Base-by-base conservation (phyloP, 352 stramenopile genomes). In the Phytophthora capsici region DNA sequence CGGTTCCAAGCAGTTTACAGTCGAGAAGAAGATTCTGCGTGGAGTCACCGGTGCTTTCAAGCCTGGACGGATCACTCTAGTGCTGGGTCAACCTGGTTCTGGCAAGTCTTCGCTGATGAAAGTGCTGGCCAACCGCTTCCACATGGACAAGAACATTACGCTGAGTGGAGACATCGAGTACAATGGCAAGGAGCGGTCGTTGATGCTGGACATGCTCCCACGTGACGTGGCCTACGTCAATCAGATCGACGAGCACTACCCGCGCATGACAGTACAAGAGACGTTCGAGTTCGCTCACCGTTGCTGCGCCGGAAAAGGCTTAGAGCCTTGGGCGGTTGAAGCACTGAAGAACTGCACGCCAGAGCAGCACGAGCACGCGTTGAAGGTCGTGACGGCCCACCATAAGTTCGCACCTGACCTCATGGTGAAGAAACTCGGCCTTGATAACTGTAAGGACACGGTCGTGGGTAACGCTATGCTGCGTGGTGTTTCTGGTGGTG, bases 401-500 rank as follows among this genome's bases (percentile, higher is more conserved):
- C 64, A 82, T 49, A 66, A 70, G 16, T 70, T 66, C 28, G 41
- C 55, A 7, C 23, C 62, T 0, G 62, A 70, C n/a, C 6, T 66
- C 17, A 84, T 86, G 1, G 64, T 75, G 2, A 65, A 82, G 17
- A 64, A 83, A 20, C 71, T 88, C 22, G 86, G 86, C 2, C 63
- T 94, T 12, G 32, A 22, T 9, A 66, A 75, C 20, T 88, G 80
- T 34, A 63, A 88, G 48, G 56, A 90, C 50, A 94, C 85, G 2
- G 76, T 89, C 14, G 74, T 94, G 1, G 85, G 85, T 12, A 57
- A 90, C 44, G 75, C 61, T 2, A 68, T 92, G 16, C 34, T 82
- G 9, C 77, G 82, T 16, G 85, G 85, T 38, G 71, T 93, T 9
- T 91, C 82, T 1, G 84, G 85, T 13, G 84, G 85, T 12, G 82